A percentile compares a stretch with the other conserved stretches of the same genome.
phyloP scores from a whole-genome alignment of 108 stramenopile genomes.

The Ochromonas danica region DNA sequence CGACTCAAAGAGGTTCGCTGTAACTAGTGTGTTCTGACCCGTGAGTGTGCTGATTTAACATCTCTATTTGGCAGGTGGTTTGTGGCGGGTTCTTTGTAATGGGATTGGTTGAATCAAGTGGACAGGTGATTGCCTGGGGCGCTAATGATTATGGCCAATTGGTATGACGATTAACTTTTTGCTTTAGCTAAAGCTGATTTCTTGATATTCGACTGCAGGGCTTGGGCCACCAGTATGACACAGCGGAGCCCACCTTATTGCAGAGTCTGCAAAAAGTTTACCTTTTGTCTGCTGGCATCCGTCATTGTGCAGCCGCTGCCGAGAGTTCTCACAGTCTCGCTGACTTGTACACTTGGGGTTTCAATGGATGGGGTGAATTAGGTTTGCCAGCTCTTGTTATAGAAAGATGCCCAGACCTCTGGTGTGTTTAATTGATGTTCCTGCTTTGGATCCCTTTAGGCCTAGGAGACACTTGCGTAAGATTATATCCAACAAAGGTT shows the following conservation, averaged over 20 bases:
- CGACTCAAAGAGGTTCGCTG: not conserved
- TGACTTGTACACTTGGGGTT: not conserved
- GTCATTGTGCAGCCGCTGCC: not conserved
- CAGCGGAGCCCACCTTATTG: not conserved
- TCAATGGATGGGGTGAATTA: not conserved
- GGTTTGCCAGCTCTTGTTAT: not conserved
- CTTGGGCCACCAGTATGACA: not conserved
- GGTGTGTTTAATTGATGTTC: not conserved
- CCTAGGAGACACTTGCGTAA: not conserved
- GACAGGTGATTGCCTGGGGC: conserved; percentile 9
- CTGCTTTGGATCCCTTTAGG: not conserved
- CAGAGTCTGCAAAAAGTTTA: not conserved
- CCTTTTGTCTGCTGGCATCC: not conserved
- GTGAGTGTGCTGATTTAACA: not conserved
- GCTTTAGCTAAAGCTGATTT: too few species aligned
- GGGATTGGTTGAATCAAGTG: not conserved
- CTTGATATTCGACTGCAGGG: too few species aligned
- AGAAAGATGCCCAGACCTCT: not conserved
- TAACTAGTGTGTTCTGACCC: not conserved
- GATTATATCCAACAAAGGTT: not conserved
- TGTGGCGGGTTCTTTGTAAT: not conserved
- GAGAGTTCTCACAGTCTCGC: not conserved
- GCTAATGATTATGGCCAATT: not conserved
- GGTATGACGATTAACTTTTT: too few species aligned
- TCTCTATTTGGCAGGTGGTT: not conserved